Conservation (phyloP, 139 green algal species). For the Zygnema circumcarinatum region DNA sequence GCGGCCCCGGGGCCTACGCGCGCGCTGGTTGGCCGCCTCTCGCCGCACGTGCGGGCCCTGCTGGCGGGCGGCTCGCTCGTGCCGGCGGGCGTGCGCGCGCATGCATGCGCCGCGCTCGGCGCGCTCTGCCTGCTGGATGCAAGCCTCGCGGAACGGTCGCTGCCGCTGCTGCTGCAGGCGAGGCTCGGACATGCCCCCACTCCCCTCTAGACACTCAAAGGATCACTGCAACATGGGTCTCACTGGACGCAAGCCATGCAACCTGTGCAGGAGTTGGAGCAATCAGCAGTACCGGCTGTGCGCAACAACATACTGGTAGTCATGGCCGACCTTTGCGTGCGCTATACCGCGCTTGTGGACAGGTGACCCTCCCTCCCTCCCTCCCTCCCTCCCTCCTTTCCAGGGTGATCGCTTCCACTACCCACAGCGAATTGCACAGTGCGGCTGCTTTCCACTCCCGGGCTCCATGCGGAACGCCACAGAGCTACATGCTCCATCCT, state of each 20-base stretch:
- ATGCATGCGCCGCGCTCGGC: slow-evolving; percentile 50
- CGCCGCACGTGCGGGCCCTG: too few species aligned
- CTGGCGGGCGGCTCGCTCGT: too few species aligned
- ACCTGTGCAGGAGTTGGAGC: slow-evolving; percentile 35
- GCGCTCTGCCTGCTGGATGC: slow-evolving; percentile 53
- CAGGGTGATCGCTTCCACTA: neutral
- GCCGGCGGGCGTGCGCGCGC: slow-evolving; percentile 45
- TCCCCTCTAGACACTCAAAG: neutral
- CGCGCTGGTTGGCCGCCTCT: too few species aligned
- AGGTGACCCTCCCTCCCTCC: too few species aligned
- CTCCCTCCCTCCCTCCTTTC: too few species aligned
- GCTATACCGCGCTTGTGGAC: slow-evolving; percentile 84
- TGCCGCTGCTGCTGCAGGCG: slow-evolving; percentile 54
- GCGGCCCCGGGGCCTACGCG: too few species aligned
- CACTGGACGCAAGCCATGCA: too few species aligned
- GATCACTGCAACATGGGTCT: too few species aligned
- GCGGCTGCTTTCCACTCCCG: neutral
- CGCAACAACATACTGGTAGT: slow-evolving; percentile 91
- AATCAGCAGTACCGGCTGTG: slow-evolving; percentile 62
- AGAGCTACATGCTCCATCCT: neutral
- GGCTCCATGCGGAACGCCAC: neutral
- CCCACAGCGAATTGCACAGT: neutral
- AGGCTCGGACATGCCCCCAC: neutral
- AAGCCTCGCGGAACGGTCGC: slow-evolving; percentile 45
- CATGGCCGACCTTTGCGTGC: slow-evolving; percentile 81